Evolutionary conservation across 2,329 filamentous ascomycete genomes (phyloP).

Genomic region (Helotiales sp.): DNA sequence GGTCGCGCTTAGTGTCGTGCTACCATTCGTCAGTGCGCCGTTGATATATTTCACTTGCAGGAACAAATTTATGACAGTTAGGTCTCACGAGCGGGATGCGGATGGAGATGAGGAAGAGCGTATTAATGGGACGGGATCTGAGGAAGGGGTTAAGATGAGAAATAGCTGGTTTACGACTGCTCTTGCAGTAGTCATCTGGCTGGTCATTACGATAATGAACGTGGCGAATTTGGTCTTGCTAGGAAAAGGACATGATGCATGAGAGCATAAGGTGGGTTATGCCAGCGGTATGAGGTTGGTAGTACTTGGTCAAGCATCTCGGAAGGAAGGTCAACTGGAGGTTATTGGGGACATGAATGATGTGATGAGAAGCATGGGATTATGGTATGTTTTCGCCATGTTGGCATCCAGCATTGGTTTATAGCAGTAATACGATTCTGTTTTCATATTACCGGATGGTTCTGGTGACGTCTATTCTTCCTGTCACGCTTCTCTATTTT

Average conservation of each 20-base stretch:
- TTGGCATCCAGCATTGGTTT: neutral
- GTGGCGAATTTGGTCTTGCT: slow-evolving; percentile 72
- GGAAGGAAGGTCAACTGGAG: neutral
- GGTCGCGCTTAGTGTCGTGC: slow-evolving; percentile 73
- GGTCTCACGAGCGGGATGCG: neutral
- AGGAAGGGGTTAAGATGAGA: slow-evolving; percentile 53
- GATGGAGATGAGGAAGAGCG: slow-evolving; percentile 29
- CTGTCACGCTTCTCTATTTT: too few species aligned
- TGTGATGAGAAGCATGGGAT: neutral
- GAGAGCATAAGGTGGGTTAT: neutral
- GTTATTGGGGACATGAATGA: too few species aligned
- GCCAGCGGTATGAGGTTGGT: neutral
- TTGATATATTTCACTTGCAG: slow-evolving; percentile 84
- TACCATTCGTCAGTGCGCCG: slow-evolving; percentile 82
- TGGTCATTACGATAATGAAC: slow-evolving; percentile 76
- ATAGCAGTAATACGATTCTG: neutral
- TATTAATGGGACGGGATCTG: neutral
- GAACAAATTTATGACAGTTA: slow-evolving; percentile 71
- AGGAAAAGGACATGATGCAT: slow-evolving; percentile 39
- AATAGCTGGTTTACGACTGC: slow-evolving; percentile 67
- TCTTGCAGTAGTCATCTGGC: slow-evolving; percentile 66
- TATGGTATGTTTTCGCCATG: too few species aligned
- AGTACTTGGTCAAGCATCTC: neutral
- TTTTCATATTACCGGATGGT: too few species aligned
- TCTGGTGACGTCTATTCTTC: too few species aligned